Evolutionary conservation across 106 monocot genomes (phyloP).

Genomic region (Dendrobium catenatum): DNA sequence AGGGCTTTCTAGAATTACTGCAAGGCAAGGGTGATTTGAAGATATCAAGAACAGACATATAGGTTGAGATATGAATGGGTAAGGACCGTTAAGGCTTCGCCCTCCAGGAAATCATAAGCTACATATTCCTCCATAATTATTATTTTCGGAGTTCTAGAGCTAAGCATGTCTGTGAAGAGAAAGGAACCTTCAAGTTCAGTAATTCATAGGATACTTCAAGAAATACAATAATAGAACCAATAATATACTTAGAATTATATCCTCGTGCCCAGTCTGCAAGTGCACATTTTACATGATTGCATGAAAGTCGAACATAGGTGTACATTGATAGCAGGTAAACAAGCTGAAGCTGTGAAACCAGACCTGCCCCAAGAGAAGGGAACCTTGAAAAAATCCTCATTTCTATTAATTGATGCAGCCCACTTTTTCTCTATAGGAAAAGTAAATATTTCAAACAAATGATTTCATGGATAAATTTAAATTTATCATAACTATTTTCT

Average conservation of each 20-base stretch:
- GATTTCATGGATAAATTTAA: no score
- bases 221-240: neutral
- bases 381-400: neutral
- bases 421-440: neutral
- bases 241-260: neutral
- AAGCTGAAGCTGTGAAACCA: neutral
- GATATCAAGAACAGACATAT: neutral
- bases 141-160: neutral
- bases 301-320: neutral
- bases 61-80: neutral
- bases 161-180: neutral
- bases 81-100: neutral
- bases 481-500: no score
- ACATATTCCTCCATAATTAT: neutral
- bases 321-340: no score
- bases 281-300: neutral
- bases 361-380: neutral
- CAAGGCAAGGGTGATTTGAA: neutral
- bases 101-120: neutral
- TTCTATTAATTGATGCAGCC: neutral
- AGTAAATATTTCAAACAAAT: no score
- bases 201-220: neutral
- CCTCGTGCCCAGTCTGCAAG: neutral
- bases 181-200: neutral
- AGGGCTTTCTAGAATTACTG: neutral